Evolutionary conservation across 1,284 basidiomycete genomes (phyloP), one percentile per base, ranked within the genome.

Genomic region (Cutaneotrichosporon sp.): DNA sequence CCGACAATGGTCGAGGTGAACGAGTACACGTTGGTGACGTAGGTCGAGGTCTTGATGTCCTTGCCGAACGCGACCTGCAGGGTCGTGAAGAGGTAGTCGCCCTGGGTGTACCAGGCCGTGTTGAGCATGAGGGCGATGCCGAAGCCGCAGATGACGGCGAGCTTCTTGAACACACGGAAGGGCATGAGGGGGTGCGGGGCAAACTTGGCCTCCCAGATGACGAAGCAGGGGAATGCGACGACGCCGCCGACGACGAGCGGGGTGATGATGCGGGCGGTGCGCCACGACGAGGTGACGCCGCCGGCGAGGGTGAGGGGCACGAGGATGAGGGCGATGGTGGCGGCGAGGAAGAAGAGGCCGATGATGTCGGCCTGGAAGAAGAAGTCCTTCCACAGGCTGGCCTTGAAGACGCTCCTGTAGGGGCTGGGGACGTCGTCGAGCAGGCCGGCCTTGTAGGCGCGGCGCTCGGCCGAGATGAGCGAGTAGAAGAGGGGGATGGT

Each of bases 351-450:
- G 57, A 81, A 62, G 53, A 80, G 64, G 22, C 80, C 79, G 55
- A 79, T 66, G 22, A 80, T 56, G 63, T 81, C 80, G 14, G 79
- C 67, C 61, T 78, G 73, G 76, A 76, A 79, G 72, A 81, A 81
- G 14, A 81, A 70, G 29, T 76, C 74, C n/a, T 64, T 53, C 59
- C 73, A 70, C 29, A 73, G 58, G 3, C 3, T 42, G 9, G 22
- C 58, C 10, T 13, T 47, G 29, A 13, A 47, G 31, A 59, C 50
- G 2, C 67, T 54, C 14, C 60, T 55, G 58, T 72, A 71, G 0
- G 77, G 73, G 1, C 72, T 70, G 14, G 69, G 70, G 47, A 77
- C 69, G 22, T 67, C 62, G 14, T 66, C 62, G 9, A 81, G 69
- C 11, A 59, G 56, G 4, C 63, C 63, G 1, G 31, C 27, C n/a